Conservation (phyloP, 768 basidiomycete species). For the Xanthoconium purpureum region DNA sequence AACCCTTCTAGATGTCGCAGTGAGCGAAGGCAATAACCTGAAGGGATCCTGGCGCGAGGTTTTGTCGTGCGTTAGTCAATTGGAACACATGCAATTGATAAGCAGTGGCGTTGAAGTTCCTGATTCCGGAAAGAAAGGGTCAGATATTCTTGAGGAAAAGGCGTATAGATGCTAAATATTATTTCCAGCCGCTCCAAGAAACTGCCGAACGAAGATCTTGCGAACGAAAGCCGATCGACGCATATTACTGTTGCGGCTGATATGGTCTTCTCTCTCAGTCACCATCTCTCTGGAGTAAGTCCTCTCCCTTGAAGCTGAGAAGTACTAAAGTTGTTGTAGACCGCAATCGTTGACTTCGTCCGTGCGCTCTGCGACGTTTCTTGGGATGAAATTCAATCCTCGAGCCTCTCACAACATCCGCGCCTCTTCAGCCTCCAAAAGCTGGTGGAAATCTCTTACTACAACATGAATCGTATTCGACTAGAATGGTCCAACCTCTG, state of each 20-base stretch:
- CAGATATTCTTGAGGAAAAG: slow-evolving; percentile 25
- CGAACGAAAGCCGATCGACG: slow-evolving; percentile 93
- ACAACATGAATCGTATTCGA: slow-evolving; percentile 98
- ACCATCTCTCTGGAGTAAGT: slow-evolving; percentile 90
- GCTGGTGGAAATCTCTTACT: slow-evolving; percentile 98
- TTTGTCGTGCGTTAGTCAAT: slow-evolving; percentile 93
- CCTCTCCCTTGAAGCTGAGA: neutral
- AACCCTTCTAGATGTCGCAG: slow-evolving; percentile 87
- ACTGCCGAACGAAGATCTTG: slow-evolving; percentile 86
- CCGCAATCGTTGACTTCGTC: slow-evolving; percentile 96
- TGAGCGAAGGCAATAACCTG: slow-evolving; percentile 94
- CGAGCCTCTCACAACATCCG: slow-evolving; percentile 89
- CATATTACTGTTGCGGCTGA: slow-evolving; percentile 99
- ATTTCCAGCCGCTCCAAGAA: slow-evolving; percentile 46
- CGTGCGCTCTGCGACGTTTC: slow-evolving; percentile 94
- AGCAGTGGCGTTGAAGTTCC: slow-evolving; percentile 84
- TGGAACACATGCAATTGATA: slow-evolving; percentile 98
- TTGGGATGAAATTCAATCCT: slow-evolving; percentile 99
- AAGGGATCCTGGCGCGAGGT: slow-evolving; percentile 98
- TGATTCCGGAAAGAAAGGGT: slow-evolving; percentile 82
- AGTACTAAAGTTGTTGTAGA: slow-evolving; percentile 44
- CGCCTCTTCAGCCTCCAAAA: slow-evolving; percentile 97
- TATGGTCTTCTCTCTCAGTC: slow-evolving; percentile 97
- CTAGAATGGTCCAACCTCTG: slow-evolving; percentile 98
- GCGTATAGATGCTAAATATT: slow-evolving; percentile 4